Conservation (phyloP, 352 stramenopile species). For the Achlya hypogyna region DNA sequence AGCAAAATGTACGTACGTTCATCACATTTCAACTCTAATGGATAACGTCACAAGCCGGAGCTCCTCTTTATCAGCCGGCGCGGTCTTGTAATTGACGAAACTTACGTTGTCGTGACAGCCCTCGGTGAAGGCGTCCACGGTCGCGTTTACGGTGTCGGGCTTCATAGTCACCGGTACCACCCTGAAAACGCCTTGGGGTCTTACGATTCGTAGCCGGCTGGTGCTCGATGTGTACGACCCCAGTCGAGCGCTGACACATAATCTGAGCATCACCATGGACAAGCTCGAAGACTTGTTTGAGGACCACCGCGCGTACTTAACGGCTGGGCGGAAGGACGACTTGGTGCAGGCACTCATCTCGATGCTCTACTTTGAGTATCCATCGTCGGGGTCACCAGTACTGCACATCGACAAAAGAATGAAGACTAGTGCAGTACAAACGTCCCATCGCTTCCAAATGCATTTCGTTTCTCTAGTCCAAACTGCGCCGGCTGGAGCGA, state of each 20-base stretch:
- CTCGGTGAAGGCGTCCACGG: slow-evolving; percentile 50
- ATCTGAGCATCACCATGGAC: slow-evolving; percentile 34
- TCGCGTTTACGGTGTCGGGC: slow-evolving; percentile 37
- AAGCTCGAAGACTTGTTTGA: slow-evolving; percentile 52
- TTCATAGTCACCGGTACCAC: slow-evolving; percentile 25
- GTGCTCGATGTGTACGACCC: slow-evolving; percentile 51
- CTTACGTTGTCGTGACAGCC: slow-evolving; percentile 50
- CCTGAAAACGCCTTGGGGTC: background rate
- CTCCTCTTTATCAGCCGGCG: slow-evolving; percentile 16
- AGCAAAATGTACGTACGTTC: slow-evolving; percentile 30
- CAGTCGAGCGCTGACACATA: slow-evolving; percentile 23
- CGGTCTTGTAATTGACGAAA: slow-evolving; percentile 44
- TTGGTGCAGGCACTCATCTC: slow-evolving; percentile 41
- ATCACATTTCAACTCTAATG: background rate
- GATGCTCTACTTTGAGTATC: slow-evolving; percentile 61
- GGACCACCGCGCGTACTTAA: slow-evolving; percentile 31
- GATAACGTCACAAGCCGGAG: background rate
- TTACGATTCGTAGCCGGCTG: slow-evolving; percentile 23
- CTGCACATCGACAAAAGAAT: slow-evolving; percentile 15
- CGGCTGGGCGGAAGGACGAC: slow-evolving; percentile 40
- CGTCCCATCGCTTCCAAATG: background rate
- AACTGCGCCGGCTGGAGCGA: slow-evolving; percentile 39
- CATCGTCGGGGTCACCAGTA: background rate
- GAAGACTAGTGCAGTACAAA: slow-evolving; percentile 15
- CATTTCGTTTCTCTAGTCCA: slow-evolving; percentile 38